Evolutionary conservation across 2,329 filamentous ascomycete species (phyloP).

Genomic region (Fusarium guadeloupense): DNA sequence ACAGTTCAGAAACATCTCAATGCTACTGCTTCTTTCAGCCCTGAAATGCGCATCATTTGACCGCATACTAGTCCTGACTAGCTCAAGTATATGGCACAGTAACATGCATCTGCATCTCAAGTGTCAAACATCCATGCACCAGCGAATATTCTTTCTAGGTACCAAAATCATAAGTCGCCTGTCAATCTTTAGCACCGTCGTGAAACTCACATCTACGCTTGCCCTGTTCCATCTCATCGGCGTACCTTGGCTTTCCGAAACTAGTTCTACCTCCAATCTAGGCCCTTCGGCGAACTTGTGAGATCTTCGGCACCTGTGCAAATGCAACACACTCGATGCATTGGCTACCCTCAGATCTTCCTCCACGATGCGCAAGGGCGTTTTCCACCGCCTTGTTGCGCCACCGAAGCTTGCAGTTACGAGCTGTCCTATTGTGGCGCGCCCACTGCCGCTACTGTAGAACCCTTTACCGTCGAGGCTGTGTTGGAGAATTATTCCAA

Average conservation of each 20-base stretch:
- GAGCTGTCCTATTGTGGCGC: neutral
- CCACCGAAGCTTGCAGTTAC: neutral
- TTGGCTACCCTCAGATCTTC: neutral
- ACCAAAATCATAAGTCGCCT: neutral
- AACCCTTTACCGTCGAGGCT: neutral
- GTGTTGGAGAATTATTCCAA: neutral
- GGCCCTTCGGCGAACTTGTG: conserved; percentile 4
- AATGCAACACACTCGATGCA: neutral
- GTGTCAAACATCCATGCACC: neutral
- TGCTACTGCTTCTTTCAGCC: neutral
- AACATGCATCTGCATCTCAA: neutral
- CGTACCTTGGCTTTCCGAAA: neutral
- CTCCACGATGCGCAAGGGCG: neutral
- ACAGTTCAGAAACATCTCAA: neutral
- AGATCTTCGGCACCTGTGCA: neutral
- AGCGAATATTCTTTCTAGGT: neutral
- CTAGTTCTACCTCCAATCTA: conserved; percentile 6
- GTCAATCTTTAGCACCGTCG: neutral
- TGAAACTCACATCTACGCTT: conserved; percentile 3
- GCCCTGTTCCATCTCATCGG: neutral
- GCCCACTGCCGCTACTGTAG: neutral
- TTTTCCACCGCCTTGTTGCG: neutral
- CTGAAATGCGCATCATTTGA: conserved; percentile 13
- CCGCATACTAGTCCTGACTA: neutral
- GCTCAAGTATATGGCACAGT: neutral